These are phyloP conservation scores for Panicum miliaceum DNA, from an alignment of 176 grass and related monocot species.

Conservation along the genomic window DNA sequence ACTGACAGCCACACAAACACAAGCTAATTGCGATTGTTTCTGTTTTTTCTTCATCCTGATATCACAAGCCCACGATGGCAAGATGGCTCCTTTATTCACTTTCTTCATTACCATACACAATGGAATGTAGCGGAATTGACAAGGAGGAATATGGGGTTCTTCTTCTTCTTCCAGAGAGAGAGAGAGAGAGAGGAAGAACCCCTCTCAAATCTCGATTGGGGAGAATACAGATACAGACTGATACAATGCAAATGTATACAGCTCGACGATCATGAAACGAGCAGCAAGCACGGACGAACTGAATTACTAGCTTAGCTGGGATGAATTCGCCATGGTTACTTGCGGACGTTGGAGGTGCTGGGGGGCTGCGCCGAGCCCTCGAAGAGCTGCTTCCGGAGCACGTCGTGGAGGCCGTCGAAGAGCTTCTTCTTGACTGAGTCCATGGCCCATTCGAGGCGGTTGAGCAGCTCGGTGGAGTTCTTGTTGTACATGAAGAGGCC, in stretches of 20 bases:
- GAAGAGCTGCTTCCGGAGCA: conserved; percentile 75
- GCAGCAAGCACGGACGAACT: not conserved
- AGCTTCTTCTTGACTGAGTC: conserved; percentile 83
- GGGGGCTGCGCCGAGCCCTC: conserved; percentile 41
- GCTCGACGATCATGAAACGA: not conserved
- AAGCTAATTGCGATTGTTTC: not conserved
- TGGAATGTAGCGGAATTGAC: conserved; percentile 7
- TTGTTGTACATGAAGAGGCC: conserved; percentile 98
- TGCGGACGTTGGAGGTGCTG: conserved; percentile 31
- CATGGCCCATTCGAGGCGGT: conserved; percentile 77
- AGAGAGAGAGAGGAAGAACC: not conserved
- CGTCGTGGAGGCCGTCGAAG: conserved; percentile 70
- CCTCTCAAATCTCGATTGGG: not conserved
- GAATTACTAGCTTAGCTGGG: not conserved
- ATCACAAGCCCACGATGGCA: not conserved
- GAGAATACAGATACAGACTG: conserved; percentile 21
- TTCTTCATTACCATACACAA: not conserved
- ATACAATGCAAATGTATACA: conserved; percentile 11
- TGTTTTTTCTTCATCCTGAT: not conserved
- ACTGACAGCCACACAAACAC: not conserved
- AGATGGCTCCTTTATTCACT: not conserved
- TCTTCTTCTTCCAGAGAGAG: not conserved
- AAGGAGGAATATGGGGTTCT: conserved; percentile 4
- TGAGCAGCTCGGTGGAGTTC: conserved; percentile 83
- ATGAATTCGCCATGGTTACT: conserved; percentile 26